Percentiles rank a stretch among this genome's conserved stretches.
These are phyloP conservation scores for Kazachstania bromeliacearum DNA, from an alignment of 805 yeast species.

Conservation along the genomic window DNA sequence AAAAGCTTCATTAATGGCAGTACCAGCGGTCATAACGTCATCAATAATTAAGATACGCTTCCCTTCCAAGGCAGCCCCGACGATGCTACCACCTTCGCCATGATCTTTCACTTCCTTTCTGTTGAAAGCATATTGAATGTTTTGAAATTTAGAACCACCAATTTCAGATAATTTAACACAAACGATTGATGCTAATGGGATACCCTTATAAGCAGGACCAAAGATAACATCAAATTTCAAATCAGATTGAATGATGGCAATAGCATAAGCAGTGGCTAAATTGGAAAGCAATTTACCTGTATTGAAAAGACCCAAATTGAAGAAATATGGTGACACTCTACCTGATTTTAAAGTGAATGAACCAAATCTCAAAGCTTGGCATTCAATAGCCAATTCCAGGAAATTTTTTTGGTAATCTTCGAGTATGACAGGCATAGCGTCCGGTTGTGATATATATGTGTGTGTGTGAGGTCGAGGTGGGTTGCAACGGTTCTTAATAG, in stretches of 20 bases:
- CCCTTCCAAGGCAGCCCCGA: conserved; percentile 66
- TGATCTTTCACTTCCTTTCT: conserved; percentile 95
- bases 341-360: conserved; percentile 86
- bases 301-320: conserved; percentile 84
- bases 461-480: neutral
- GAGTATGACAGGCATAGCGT: conserved; percentile 10
- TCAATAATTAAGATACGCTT: conserved; percentile 80
- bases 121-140: conserved; percentile 84
- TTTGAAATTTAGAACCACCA: conserved; percentile 66
- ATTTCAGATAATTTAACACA: conserved; percentile 87
- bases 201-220: conserved; percentile 98
- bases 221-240: conserved; percentile 82
- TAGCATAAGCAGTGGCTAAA: conserved; percentile 82
- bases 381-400: conserved; percentile 71
- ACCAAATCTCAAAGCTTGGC: conserved; percentile 81
- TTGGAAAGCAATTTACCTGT: conserved; percentile 71
- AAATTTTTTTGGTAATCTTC: conserved; percentile 55
- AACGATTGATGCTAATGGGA: conserved; percentile 88
- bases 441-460: neutral
- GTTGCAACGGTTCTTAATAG: no score
- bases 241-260: conserved; percentile 72
- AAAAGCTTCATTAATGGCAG: conserved; percentile 93
- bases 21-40: conserved; percentile 97
- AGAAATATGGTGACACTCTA: conserved; percentile 89
- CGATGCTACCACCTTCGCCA: conserved; percentile 95